Base-by-base conservation (phyloP, 2,329 filamentous ascomycete species). In the Penicillium janthinellum region DNA sequence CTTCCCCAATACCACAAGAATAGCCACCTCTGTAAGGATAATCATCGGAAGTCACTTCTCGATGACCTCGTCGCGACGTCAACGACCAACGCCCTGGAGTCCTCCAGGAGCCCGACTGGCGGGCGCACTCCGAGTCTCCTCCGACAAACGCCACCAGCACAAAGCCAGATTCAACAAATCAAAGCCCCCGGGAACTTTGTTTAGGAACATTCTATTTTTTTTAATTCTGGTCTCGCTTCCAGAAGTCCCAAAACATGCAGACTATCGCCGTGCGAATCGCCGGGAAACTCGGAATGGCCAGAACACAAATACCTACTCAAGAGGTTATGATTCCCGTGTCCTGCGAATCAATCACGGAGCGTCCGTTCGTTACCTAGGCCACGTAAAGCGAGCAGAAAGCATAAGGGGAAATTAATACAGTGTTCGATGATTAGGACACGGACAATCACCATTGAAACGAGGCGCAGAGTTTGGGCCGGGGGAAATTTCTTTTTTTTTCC, bases 61-160 rank as follows among this genome's bases (percentile, higher is more conserved):
- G 37, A 57, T 57, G 58, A 60, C 58, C n/a, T 38, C 28, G 20
- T 49, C 25, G 14, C 54, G 54, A 57, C 58, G 58, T 57, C 51
- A 57, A 54, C 48, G 15, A 47, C 31, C 50, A n/a, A 11, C 37
- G 28, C 20, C 38, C 22, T 1, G 44, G 12, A 42, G 17, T 12
- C 22, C 41, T 15, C 8, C 20, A 8, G 17, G 22, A 28, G 6
- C n/a, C 38, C n/a, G 2, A 25, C 47, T 53, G 49, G 48, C 28
- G 35, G 22, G 12, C 47, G 20, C 31, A 35, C 20, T 37, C 48
- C 42, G 4, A 20, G 17, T 34, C 5, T 22, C 6, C 25, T 28
- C 22, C 31, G 41, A 35, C 14, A 35, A n/a, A 54, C 56, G 56
- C 56, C 56, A 58, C 56, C 49, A 31, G 35, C 37, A 10, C 14